Evolutionary conservation across 2,329 filamentous ascomycete species (phyloP).

Genomic region (Aspergillus tamarii): DNA sequence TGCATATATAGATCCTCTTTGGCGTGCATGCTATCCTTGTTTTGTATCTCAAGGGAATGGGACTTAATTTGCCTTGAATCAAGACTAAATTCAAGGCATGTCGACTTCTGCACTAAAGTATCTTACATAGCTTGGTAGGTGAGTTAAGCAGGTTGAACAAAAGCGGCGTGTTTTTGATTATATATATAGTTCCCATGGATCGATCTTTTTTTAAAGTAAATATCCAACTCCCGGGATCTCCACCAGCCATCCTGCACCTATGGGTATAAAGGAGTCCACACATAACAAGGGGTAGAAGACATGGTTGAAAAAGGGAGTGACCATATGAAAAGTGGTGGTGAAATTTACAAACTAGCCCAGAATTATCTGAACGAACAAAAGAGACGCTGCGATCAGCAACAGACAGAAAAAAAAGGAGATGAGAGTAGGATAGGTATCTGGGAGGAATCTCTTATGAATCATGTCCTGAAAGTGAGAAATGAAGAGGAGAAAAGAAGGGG

Average conservation of each 20-base stretch:
- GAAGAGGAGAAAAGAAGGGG: constrained; percentile 6
- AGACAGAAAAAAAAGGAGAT: neutral
- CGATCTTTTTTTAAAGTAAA: neutral
- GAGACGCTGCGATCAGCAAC: constrained; percentile 8
- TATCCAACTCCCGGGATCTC: constrained; percentile 6
- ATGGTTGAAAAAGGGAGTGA: constrained; percentile 1
- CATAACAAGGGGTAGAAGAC: constrained; percentile 9
- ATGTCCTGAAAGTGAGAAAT: constrained; percentile 10
- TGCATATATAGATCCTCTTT: neutral
- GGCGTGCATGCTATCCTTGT: neutral
- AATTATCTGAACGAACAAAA: constrained; percentile 10
- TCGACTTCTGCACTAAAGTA: neutral
- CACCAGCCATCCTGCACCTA: constrained; percentile 10
- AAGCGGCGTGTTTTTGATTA: neutral
- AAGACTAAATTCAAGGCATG: neutral
- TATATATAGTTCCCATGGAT: constrained; percentile 1
- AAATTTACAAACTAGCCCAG: constrained; percentile 7
- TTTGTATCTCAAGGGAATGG: neutral
- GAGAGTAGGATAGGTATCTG: constrained; percentile 11
- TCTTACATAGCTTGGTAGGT: neutral
- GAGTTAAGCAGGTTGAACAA: neutral
- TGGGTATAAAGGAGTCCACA: constrained; percentile 16
- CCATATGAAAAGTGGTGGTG: constrained; percentile 2
- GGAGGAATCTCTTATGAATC: constrained; percentile 4
- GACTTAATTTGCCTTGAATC: neutral